Evolutionary conservation across 345 rosid genomes (phyloP).

Genomic region (Sonneratia caseolaris): DNA sequence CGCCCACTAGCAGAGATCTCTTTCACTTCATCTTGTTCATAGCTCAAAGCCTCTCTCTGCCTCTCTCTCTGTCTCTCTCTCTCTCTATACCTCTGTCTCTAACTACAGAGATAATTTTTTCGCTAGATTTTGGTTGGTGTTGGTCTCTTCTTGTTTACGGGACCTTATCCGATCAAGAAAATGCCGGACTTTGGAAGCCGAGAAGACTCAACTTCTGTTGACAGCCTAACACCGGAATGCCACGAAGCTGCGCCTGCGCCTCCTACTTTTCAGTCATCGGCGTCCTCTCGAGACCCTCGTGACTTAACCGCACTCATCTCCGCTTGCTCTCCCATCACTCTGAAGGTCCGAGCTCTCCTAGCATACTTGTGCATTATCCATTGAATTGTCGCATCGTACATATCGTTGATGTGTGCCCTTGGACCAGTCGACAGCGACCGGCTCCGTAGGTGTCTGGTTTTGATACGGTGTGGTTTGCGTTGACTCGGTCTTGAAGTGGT

Average conservation of each 20-base stretch:
- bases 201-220: neutral
- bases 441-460: too few species aligned
- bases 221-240: neutral
- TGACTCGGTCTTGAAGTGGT: neutral
- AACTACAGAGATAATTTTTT: neutral
- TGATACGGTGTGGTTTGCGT: neutral
- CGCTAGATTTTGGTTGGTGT: too few species aligned
- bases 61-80: neutral
- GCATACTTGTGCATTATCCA: neutral
- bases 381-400: neutral
- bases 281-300: conserved; percentile 29
- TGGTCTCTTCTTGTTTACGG: neutral
- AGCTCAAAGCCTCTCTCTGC: neutral
- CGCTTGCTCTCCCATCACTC: conserved; percentile 59
- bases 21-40: neutral
- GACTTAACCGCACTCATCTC: conserved; percentile 40
- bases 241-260: too few species aligned
- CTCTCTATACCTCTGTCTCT: neutral
- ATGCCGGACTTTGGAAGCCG: neutral
- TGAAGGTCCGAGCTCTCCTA: conserved; percentile 37
- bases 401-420: neutral
- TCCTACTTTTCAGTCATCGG: neutral
- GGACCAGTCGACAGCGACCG: too few species aligned
- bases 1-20: neutral
- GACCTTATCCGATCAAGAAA: neutral